These are phyloP conservation scores for Podospora didyma DNA, from an alignment of 495 filamentous ascomycete species.

Conservation along the genomic window DNA sequence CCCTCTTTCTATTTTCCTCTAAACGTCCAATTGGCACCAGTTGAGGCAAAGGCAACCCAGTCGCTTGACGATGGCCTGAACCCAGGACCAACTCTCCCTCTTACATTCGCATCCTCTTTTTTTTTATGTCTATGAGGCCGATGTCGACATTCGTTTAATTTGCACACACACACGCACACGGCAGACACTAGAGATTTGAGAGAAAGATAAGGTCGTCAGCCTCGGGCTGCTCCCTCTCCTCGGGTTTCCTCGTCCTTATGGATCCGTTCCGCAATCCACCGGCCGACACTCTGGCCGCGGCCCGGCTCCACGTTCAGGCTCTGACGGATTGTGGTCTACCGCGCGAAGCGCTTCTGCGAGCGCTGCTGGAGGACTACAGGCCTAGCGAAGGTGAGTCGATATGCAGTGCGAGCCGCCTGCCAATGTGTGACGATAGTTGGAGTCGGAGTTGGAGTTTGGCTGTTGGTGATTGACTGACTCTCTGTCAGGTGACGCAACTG, in stretches of 20 bases:
- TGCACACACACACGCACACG: too few species aligned
- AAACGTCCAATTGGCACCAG: neutral
- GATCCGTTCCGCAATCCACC: slow-evolving; percentile 42
- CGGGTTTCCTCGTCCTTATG: slow-evolving; percentile 5
- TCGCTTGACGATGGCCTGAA: neutral
- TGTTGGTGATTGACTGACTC: neutral
- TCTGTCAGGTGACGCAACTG: neutral
- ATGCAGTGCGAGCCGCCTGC: neutral
- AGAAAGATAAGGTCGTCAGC: neutral
- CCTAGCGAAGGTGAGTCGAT: slow-evolving; percentile 13
- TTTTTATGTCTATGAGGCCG: neutral
- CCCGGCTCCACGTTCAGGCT: slow-evolving; percentile 30
- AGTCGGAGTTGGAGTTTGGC: too few species aligned
- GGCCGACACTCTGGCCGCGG: slow-evolving; percentile 26
- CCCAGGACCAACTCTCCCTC: neutral
- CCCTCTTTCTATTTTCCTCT: slow-evolving; percentile 2
- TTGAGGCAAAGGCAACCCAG: neutral
- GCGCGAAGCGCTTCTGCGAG: slow-evolving; percentile 28
- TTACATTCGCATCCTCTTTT: neutral
- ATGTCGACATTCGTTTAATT: too few species aligned
- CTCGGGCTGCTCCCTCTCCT: neutral
- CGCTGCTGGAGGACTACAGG: slow-evolving; percentile 24
- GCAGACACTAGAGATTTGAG: neutral
- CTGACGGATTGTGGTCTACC: slow-evolving; percentile 28
- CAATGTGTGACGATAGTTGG: neutral